Evolutionary conservation across 2,329 filamentous ascomycete genomes (phyloP).

Genomic region (Plenodomus lindquistii): DNA sequence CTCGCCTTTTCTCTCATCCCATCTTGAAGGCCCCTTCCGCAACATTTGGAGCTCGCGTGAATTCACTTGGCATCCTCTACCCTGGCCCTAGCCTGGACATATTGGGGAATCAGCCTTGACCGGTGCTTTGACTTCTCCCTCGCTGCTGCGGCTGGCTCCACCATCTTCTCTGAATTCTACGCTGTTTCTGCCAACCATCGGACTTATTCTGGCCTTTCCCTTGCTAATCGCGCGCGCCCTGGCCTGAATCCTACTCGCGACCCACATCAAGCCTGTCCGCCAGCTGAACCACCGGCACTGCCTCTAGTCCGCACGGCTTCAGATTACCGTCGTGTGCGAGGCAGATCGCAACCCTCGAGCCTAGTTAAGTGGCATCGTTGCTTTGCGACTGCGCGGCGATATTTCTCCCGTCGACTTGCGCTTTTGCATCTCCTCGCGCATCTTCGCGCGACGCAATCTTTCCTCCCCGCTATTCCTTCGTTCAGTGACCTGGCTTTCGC

Average conservation of each 20-base stretch:
- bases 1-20: slow-evolving; percentile 14
- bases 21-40: slow-evolving; percentile 21
- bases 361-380: slow-evolving; percentile 32
- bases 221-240: slow-evolving; percentile 28
- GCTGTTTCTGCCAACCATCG: slow-evolving; percentile 28
- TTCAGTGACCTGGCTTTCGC: slow-evolving; percentile 19
- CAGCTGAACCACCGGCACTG: slow-evolving; percentile 34
- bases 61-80: slow-evolving; percentile 34
- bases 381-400: slow-evolving; percentile 25
- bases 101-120: slow-evolving; percentile 42
- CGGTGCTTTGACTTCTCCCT: slow-evolving; percentile 34
- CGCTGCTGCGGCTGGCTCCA: slow-evolving; percentile 36
- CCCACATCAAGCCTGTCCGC: slow-evolving; percentile 30
- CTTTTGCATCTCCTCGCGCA: slow-evolving; percentile 16
- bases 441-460: slow-evolving; percentile 16
- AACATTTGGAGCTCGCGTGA: slow-evolving; percentile 20
- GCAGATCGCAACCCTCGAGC: slow-evolving; percentile 37
- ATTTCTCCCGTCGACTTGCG: slow-evolving; percentile 23
- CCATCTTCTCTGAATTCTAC: slow-evolving; percentile 25
- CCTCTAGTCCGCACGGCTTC: slow-evolving; percentile 36
- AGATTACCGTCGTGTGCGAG: slow-evolving; percentile 32
- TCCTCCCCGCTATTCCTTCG: slow-evolving; percentile 7
- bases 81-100: slow-evolving; percentile 27
- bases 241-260: slow-evolving; percentile 21
- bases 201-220: slow-evolving; percentile 16